Evolutionary conservation across 495 filamentous ascomycete species (phyloP), one percentile per base, ranked within the genome.

Genomic region (Aspergillus affinis): DNA sequence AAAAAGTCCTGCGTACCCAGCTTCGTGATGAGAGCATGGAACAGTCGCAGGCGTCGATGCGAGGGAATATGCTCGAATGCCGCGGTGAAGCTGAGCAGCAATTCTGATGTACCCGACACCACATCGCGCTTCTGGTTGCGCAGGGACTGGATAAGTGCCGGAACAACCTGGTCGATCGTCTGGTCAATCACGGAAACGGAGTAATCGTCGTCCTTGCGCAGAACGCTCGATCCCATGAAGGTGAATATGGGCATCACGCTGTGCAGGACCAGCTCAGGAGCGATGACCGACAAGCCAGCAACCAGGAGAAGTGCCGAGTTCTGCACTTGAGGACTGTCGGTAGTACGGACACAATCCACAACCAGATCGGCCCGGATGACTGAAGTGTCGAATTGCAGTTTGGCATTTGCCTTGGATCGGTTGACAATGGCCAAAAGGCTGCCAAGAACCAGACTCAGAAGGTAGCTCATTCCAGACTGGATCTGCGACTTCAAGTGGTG

Each of bases 211-310:
- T 91, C 88, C 74, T 95, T 92, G 30, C 88, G 85, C 20, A 98
- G 82, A 10, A 96, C 86, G 26, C 89, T 93, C 29, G 87, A 86
- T 44, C 92, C 90, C 90, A 97, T 96, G 73, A 97, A 97, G 0
- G 94, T 97, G 75, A 98, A 98, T 41, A 98, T 93, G 6, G 95
- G 95, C 94, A 98, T 98, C 54, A 98, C 90, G 60, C 90, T 96
- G 69, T 98, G 93, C 54, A 98, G 81, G 10, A 98, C 90, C 21
- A 92, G 74, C 66, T 97, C 91, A 1, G 94, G 94, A 0, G 89
- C 88, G 64, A 91, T 89, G 45, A 85, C 85, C 30, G 94, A 93
- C 50, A 98, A 73, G 21, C 82, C 86, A 2, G 92, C 89, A 17
- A 98, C 86, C 17, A 99, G 81, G n/a, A 97, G 84, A 9, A 99